Conservation (phyloP, 2,329 filamentous ascomycete genomes). For the Fusarium proliferatum region DNA sequence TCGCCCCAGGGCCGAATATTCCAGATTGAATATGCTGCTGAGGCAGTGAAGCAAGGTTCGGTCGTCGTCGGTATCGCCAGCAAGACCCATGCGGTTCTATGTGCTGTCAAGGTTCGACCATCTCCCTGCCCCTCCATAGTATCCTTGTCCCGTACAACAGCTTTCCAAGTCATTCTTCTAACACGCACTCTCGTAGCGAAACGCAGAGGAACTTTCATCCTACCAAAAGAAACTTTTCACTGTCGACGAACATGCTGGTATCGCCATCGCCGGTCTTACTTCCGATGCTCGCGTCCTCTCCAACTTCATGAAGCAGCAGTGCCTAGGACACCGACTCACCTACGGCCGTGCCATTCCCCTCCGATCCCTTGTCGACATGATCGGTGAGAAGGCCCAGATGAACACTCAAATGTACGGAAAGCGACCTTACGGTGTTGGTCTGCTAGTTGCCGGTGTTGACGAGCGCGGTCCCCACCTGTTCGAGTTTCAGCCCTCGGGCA, state of each 20-base stretch:
- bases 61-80: slow-evolving; percentile 96
- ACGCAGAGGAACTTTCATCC: slow-evolving; percentile 98
- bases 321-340: slow-evolving; percentile 92
- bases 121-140: slow-evolving; percentile 9
- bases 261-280: slow-evolving; percentile 95
- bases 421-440: slow-evolving; percentile 93
- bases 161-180: slow-evolving; percentile 4
- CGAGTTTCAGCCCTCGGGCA: slow-evolving; percentile 95
- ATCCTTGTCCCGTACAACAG: slow-evolving; percentile 15
- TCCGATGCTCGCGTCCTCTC: slow-evolving; percentile 98
- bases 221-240: slow-evolving; percentile 99
- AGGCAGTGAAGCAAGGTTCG: slow-evolving; percentile 98
- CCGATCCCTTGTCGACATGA: slow-evolving; percentile 88
- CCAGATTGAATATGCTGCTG: slow-evolving; percentile 98
- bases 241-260: slow-evolving; percentile 93
- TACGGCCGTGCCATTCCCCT: slow-evolving; percentile 95
- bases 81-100: slow-evolving; percentile 97
- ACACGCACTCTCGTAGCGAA: slow-evolving; percentile 71
- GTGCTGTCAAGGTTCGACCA: slow-evolving; percentile 86
- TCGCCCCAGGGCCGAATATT: slow-evolving; percentile 99
- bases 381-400: slow-evolving; percentile 95
- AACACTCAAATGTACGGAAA: slow-evolving; percentile 99
- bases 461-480: slow-evolving; percentile 95
- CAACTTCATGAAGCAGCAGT: slow-evolving; percentile 99
- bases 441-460: slow-evolving; percentile 93